Evolutionary conservation across 108 stramenopile species (phyloP).

Genomic region (Chaetoceros muelleri): DNA sequence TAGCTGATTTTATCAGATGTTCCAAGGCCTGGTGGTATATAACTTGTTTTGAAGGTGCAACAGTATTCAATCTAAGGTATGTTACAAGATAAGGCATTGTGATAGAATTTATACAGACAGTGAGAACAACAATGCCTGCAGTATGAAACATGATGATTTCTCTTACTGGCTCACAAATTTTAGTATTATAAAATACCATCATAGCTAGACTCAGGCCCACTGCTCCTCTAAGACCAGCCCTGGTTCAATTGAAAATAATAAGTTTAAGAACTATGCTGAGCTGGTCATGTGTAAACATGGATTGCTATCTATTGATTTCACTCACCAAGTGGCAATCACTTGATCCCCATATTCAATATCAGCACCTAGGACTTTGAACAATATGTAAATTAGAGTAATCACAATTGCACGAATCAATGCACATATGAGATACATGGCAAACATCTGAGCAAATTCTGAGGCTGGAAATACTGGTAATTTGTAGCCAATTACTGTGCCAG

Average conservation of each 20-base stretch:
- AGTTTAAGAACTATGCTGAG: no score
- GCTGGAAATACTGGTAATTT: neutral
- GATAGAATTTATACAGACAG: slow-evolving; percentile 11
- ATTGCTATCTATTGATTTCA: no score
- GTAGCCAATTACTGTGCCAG: slow-evolving; percentile 15
- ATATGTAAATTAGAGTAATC: slow-evolving; percentile 1
- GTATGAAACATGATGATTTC: slow-evolving; percentile 13
- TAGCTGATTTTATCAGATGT: slow-evolving; percentile 2
- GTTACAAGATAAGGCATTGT: slow-evolving; percentile 10
- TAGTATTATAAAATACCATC: slow-evolving; percentile 9
- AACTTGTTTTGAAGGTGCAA: slow-evolving; percentile 5
- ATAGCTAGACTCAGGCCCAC: slow-evolving; percentile 24
- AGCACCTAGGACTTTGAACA: neutral
- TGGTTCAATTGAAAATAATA: no score
- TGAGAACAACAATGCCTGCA: slow-evolving; percentile 16
- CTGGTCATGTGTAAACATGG: no score
- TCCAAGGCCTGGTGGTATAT: slow-evolving; percentile 12
- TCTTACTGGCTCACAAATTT: slow-evolving; percentile 3
- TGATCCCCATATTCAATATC: slow-evolving; percentile 2
- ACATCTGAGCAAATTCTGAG: neutral
- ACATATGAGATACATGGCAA: slow-evolving; percentile 7
- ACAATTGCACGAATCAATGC: slow-evolving; percentile 6
- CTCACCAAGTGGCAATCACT: slow-evolving; percentile 9
- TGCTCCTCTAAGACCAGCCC: slow-evolving; percentile 26
- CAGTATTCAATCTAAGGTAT: slow-evolving; percentile 8